Evolutionary conservation across 176 grass and related monocot genomes (phyloP).

Genomic region (Paspalum vaginatum): DNA sequence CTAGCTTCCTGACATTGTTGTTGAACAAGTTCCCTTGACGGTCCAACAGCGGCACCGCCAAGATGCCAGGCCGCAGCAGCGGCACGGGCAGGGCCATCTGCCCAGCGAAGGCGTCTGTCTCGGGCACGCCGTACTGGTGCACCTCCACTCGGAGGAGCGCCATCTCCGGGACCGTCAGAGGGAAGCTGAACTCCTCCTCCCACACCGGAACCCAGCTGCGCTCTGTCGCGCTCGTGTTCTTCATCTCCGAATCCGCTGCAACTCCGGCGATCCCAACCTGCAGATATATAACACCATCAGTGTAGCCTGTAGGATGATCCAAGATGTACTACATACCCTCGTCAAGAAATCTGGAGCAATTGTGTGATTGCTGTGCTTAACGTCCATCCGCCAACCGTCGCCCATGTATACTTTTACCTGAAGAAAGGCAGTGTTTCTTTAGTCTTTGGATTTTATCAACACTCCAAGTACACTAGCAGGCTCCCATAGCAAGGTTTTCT

Average conservation of each 20-base stretch:
- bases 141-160: conserved; percentile 83
- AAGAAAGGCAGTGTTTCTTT: no score
- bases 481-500: conserved; percentile 52
- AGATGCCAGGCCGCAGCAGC: conserved; percentile 69
- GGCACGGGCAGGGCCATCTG: conserved; percentile 69
- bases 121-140: conserved; percentile 81
- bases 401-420: conserved; percentile 78
- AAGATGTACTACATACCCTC: conserved; percentile 40
- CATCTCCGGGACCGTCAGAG: conserved; percentile 60
- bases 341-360: conserved; percentile 78
- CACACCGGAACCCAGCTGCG: conserved; percentile 77
- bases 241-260: conserved; percentile 61
- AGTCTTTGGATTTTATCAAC: no score
- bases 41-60: conserved; percentile 67
- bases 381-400: conserved; percentile 76
- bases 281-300: no score
- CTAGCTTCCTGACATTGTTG: conserved; percentile 62
- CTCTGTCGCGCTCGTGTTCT: conserved; percentile 69
- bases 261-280: conserved; percentile 75
- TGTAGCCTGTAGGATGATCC: no score
- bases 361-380: conserved; percentile 56
- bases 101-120: conserved; percentile 83
- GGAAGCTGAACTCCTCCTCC: conserved; percentile 70
- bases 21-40: conserved; percentile 55
- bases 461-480: no score